These are phyloP conservation scores for Elsinoe batatas DNA, from an alignment of 2,329 filamentous ascomycete genomes.

Conservation along the genomic window DNA sequence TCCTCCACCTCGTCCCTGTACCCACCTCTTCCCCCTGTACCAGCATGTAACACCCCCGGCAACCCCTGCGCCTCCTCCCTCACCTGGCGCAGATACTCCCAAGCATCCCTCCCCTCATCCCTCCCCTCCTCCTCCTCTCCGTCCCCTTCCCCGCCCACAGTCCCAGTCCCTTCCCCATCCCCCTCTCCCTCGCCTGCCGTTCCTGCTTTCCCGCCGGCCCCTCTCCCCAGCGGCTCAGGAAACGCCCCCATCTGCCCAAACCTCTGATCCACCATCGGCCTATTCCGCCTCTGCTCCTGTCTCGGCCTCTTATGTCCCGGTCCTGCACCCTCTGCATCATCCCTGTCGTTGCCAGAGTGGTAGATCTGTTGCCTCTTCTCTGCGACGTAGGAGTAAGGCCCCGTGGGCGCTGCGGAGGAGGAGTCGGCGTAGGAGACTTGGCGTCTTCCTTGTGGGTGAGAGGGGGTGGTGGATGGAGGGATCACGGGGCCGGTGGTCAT, in stretches of 20 bases:
- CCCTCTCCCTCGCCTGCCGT: too few relatives aligned
- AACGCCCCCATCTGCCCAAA: constrained; percentile 67
- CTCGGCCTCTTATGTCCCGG: neutral
- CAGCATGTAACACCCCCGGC: constrained; percentile 3
- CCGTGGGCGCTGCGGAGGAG: constrained; percentile 11
- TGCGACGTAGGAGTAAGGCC: constrained; percentile 11
- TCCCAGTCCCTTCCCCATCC: too few relatives aligned
- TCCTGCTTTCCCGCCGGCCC: neutral
- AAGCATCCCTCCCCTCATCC: constrained; percentile 49
- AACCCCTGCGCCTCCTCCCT: constrained; percentile 43
- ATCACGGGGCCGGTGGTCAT: constrained; percentile 32
- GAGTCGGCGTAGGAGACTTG: constrained; percentile 16
- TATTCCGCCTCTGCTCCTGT: constrained; percentile 17
- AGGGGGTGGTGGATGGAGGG: too few relatives aligned
- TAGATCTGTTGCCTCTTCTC: constrained; percentile 14
- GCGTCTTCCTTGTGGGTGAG: neutral
- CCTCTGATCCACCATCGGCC: constrained; percentile 47
- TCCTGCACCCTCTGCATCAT: neutral
- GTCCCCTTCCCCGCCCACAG: neutral
- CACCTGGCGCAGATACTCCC: constrained; percentile 62
- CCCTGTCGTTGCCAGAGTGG: constrained; percentile 9
- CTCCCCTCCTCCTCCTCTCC: neutral
- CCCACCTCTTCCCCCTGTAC: neutral
- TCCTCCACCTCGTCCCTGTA: neutral
- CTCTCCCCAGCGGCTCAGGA: constrained; percentile 40